phyloP scores from a whole-genome alignment of 2,329 filamentous ascomycete genomes.

The Pseudogymnoascus sp. region DNA sequence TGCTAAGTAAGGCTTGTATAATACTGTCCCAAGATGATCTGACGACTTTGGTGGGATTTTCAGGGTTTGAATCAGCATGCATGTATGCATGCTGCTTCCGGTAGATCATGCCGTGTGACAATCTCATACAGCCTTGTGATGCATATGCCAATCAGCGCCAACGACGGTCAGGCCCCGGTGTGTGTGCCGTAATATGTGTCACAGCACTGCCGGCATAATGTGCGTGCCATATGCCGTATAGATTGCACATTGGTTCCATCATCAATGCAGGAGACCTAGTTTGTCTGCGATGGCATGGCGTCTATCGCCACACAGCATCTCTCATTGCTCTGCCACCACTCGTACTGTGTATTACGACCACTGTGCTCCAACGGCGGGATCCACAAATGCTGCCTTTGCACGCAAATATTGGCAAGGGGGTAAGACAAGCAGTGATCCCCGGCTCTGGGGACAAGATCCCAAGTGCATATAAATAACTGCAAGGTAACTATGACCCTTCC shows the following conservation, averaged over 20 bases:
- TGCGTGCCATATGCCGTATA: background rate
- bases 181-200: background rate
- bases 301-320: background rate
- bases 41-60: background rate
- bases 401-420: conserved; percentile 1
- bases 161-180: background rate
- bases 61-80: background rate
- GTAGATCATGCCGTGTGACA: conserved; percentile 1
- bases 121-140: background rate
- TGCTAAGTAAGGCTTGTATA: background rate
- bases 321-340: background rate
- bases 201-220: background rate
- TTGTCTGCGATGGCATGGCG: background rate
- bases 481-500: conserved; percentile 5
- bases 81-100: too few relatives aligned
- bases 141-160: background rate
- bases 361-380: background rate
- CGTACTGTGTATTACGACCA: background rate
- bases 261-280: conserved; percentile 1
- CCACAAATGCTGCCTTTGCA: background rate
- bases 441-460: background rate
- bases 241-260: background rate
- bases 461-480: background rate
- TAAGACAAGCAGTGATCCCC: background rate
- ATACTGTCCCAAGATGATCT: background rate